Evolutionary conservation across 139 green algal genomes (phyloP).

Genomic region (Haematococcus sp.): DNA sequence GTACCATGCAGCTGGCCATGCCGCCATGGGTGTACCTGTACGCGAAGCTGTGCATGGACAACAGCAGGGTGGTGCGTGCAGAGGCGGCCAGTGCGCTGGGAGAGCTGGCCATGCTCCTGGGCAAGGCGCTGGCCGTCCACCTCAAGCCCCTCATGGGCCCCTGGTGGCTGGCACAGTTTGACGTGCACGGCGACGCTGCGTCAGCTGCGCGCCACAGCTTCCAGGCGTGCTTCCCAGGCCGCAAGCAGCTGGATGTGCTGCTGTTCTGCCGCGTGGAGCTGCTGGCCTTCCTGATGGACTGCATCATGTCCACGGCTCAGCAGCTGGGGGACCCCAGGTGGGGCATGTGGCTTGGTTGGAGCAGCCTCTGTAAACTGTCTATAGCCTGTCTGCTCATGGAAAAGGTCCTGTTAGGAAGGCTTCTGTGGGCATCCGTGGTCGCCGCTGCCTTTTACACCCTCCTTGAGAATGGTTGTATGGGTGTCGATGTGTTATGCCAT

Average conservation of each 20-base stretch:
- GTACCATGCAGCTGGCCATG: constrained; percentile 43
- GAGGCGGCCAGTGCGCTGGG: constrained; percentile 49
- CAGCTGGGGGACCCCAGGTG: constrained; percentile 57
- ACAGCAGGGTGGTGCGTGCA: constrained; percentile 56
- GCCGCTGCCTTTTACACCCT: too few species aligned
- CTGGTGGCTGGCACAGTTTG: constrained; percentile 70
- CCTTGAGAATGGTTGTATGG: too few species aligned
- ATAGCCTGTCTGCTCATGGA: too few species aligned
- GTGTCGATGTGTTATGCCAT: too few species aligned
- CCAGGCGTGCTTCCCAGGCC: constrained; percentile 45
- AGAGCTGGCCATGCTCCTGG: constrained; percentile 30
- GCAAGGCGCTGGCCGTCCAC: constrained; percentile 47
- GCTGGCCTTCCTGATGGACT: constrained; percentile 44
- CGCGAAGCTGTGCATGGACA: constrained; percentile 64
- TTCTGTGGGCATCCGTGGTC: too few species aligned
- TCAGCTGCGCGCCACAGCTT: constrained; percentile 48
- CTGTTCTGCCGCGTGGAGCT: constrained; percentile 53
- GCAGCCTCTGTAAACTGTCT: too few species aligned
- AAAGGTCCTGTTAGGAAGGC: too few species aligned
- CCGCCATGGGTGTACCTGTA: constrained; percentile 73
- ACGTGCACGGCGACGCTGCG: constrained; percentile 63
- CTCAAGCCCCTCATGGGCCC: constrained; percentile 57
- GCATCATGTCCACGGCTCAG: constrained; percentile 44
- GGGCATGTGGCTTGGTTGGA: background rate
- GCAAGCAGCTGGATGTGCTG: constrained; percentile 55